Evolutionary conservation across 2,329 filamentous ascomycete species (phyloP), one percentile per base, ranked within the genome.

Genomic region (Curvularia sp.): DNA sequence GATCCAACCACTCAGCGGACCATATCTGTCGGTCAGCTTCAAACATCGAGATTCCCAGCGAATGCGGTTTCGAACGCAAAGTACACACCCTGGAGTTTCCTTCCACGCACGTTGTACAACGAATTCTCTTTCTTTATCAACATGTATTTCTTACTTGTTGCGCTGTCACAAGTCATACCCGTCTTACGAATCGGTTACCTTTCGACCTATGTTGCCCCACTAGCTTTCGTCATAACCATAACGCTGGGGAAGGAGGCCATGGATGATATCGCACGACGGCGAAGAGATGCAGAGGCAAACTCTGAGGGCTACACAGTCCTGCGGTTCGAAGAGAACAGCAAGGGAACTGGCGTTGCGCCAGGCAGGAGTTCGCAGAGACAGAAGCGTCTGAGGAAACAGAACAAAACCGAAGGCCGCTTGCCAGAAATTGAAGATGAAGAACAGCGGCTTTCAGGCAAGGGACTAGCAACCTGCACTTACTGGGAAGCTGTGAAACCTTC

Each of bases 61-160:
- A 99, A 99, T 77, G 86, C 92, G 55, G 86, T 99, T 48, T 98
- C 94, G 34, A 98, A 99, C 75, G 94, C 95, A 54, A 99, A 98
- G 83, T 99, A 99, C 77, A 98, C 94, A 28, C 88, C 93, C 1
- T 89, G 93, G 81, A 97, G 91, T 51, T 99, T 99, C 78, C 84
- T 99, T 13, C 96, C 96, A 2, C 84, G 94, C 51, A 99, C 95
- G 0, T 82, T 99, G 21, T 99, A 97, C 79, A 98, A 98, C 80
- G 95, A 99, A 75, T 99, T 99, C 76, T 97, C 94, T 59, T 99
- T 98, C 82, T 99, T 99, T 80, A 97, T 99, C 84, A 99, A 99
- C 84, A 92, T 98, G 83, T 99, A 99, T 77, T 99, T 99, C 77
- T 83, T 99, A 55, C 87, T 98, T 25, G 95, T 99, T 49, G 96